Evolutionary conservation across 805 yeast species (phyloP).

Genomic region (Tetrapisispora namnaoensis): DNA sequence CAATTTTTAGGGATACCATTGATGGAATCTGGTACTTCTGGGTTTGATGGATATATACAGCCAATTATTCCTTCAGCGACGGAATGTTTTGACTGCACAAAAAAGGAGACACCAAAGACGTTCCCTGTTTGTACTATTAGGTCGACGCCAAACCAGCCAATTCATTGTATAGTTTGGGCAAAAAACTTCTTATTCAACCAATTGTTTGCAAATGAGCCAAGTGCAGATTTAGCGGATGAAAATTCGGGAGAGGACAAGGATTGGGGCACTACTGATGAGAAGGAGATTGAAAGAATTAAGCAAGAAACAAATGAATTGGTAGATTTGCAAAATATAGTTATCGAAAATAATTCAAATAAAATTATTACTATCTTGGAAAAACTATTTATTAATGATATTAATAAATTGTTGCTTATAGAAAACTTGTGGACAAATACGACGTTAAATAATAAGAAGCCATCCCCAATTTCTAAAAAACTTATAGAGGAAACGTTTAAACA

Average conservation of each 20-base stretch:
- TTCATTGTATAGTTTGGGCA: slow-evolving; percentile 97
- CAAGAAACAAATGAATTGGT: slow-evolving; percentile 59
- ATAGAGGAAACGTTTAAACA: slow-evolving; percentile 4
- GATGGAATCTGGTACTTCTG: slow-evolving; percentile 93
- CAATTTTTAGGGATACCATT: slow-evolving; percentile 64
- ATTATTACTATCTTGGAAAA: slow-evolving; percentile 42
- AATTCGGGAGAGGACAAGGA: slow-evolving; percentile 32
- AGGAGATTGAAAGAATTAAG: slow-evolving; percentile 53
- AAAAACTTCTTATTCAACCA: slow-evolving; percentile 80
- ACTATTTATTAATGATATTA: slow-evolving; percentile 66
- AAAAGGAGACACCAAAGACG: slow-evolving; percentile 78
- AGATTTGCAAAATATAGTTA: slow-evolving; percentile 36
- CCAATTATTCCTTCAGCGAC: slow-evolving; percentile 75
- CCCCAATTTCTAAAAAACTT: slow-evolving; percentile 37
- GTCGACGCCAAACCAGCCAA: slow-evolving; percentile 92
- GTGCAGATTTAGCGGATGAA: slow-evolving; percentile 31
- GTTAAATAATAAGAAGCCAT: slow-evolving; percentile 40
- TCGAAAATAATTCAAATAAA: slow-evolving; percentile 23
- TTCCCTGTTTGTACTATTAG: slow-evolving; percentile 96
- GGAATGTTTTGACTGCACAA: slow-evolving; percentile 90
- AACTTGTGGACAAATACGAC: slow-evolving; percentile 66
- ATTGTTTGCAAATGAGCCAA: slow-evolving; percentile 43
- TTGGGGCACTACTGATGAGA: slow-evolving; percentile 54
- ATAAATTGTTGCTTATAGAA: slow-evolving; percentile 58
- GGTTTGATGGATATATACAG: slow-evolving; percentile 87